A percentile compares a stretch with the other conserved stretches of the same genome.
phyloP scores from a whole-genome alignment of 108 stramenopile genomes.

The Conticribra guillardii region DNA sequence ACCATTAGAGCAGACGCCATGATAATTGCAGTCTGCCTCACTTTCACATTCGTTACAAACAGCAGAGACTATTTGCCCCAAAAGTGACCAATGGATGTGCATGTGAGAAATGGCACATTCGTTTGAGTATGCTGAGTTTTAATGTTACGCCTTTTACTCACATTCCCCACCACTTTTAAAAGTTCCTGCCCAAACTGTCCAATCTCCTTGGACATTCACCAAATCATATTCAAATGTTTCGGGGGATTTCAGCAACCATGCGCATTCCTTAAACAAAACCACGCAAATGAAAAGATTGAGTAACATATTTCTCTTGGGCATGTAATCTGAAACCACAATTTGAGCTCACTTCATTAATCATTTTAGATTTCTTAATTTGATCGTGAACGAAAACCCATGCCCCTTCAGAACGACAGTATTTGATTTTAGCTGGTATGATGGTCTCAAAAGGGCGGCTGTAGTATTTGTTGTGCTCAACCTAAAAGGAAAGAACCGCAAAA shows the following conservation, averaged over 20 bases:
- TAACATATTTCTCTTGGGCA: background rate
- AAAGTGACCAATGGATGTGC: background rate
- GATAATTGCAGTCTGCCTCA: background rate
- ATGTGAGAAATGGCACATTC: background rate
- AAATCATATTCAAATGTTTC: conserved; percentile 28
- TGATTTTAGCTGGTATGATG: conserved; percentile 26
- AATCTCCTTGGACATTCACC: conserved; percentile 20
- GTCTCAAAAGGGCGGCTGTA: background rate
- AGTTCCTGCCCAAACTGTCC: conserved; percentile 39
- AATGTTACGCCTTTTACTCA: background rate
- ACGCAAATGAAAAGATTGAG: background rate
- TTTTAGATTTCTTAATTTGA: conserved; percentile 9
- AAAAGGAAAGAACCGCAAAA: background rate
- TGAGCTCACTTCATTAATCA: background rate
- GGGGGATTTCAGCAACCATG: conserved; percentile 32
- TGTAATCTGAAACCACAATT: background rate
- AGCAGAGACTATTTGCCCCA: background rate
- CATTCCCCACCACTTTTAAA: background rate
- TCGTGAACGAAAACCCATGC: conserved; percentile 41
- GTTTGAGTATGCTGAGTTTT: background rate
- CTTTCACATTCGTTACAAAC: background rate
- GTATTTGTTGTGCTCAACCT: conserved; percentile 36
- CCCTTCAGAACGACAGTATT: conserved; percentile 28
- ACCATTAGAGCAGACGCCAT: background rate
- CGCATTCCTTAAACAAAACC: conserved; percentile 11